phyloP scores from a whole-genome alignment of 2,329 filamentous ascomycete species.

The Falciphora oryzae region DNA sequence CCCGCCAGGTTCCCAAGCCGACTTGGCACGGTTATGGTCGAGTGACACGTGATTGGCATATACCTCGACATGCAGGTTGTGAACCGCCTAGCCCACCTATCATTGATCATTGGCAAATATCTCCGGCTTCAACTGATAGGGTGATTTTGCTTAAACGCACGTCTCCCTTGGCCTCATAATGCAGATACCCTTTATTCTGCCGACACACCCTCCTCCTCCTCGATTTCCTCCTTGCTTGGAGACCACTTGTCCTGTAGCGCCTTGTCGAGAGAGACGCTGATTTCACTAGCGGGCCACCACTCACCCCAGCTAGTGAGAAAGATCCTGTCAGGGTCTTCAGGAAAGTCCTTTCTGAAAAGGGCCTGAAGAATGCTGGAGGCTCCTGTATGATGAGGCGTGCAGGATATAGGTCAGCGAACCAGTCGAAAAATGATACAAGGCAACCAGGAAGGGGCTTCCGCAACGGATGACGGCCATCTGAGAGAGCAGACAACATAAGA shows the following conservation, averaged over 20 bases:
- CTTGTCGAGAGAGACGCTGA: constrained; percentile 36
- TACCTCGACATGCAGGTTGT: too few relatives aligned
- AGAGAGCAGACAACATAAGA: background rate
- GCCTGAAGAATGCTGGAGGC: constrained; percentile 39
- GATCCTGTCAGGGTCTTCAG: constrained; percentile 44
- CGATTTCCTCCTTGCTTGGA: constrained; percentile 40
- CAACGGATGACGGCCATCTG: background rate
- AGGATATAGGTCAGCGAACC: background rate
- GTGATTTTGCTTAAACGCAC: too few relatives aligned
- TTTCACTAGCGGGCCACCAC: constrained; percentile 45
- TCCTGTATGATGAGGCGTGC: constrained; percentile 24
- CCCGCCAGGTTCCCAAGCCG: too few relatives aligned
- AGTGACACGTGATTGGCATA: too few relatives aligned
- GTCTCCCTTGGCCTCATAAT: too few relatives aligned
- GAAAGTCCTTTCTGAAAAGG: constrained; percentile 39
- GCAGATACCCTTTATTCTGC: background rate
- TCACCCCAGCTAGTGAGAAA: constrained; percentile 52
- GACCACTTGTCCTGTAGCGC: constrained; percentile 46
- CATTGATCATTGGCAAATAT: too few relatives aligned
- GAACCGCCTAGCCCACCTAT: too few relatives aligned
- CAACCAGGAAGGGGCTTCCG: background rate
- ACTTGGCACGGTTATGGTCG: too few relatives aligned
- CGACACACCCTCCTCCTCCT: constrained; percentile 30
- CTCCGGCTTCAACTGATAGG: too few relatives aligned
- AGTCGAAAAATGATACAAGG: background rate